Base-by-base conservation (phyloP, 768 basidiomycete species). In the Leucosporidium yakuticum region DNA sequence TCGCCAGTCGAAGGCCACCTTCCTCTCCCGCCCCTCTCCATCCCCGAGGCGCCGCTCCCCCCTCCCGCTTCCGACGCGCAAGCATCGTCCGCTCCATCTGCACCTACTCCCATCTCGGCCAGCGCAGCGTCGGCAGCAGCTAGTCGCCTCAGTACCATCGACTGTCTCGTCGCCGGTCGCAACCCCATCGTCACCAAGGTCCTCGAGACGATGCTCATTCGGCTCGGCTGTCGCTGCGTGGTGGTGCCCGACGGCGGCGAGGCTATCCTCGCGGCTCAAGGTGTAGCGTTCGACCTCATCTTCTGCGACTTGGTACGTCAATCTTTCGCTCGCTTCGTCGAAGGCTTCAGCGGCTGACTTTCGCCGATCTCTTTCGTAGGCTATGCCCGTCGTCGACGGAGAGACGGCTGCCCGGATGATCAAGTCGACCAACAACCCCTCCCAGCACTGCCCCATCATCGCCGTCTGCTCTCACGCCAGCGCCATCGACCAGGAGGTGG, bases 161-260 rank as follows among this genome's bases (percentile, higher is more conserved):
- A 93, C 50, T 93, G 91, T 76, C 79, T 99, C 32, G 83, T 99
- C 47, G 96, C 95, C 1, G 96, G 98, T 78, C 93, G 98, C 75
- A 98, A 99, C 76, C 96, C 96, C 2, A 97, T 98, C 71, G 95
- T 93, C 0, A 90, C 90, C 39, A 97, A 98, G 82, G 97, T 99
- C 59, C 87, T 97, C 59, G 93, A 97, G 79, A 98, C 94, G 3
- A 80, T 98, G 55, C 84, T 99, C 57, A 89, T 91, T 69, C 87
- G 94, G 47, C 84, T 98, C 68, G 96, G 96, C 2, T 98, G 95
- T 78, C 88, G 94, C 23, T 92, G 91, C 78, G 88, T 97, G 15
- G 90, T 97, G 14, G 96, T 97, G 23, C 86, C 91, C 53, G 93
- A 98, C 80, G 96, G 96, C 12, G 91, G 94, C 7, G 92, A 96